These are phyloP conservation scores for Geranium brycei DNA, from an alignment of 345 rosid genomes.

Conservation along the genomic window DNA sequence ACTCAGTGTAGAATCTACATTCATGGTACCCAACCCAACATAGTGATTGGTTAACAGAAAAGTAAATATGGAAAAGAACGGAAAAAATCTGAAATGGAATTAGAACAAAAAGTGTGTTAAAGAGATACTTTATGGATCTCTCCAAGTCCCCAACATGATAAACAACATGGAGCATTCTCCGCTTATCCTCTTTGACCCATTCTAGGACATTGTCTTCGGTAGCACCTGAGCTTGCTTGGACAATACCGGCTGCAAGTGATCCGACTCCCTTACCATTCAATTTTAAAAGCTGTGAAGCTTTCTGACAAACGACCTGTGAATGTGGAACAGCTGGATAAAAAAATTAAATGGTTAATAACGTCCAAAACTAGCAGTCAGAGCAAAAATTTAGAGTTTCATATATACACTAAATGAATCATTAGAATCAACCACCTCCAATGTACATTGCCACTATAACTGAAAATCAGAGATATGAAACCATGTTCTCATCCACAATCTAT, in stretches of 20 bases:
- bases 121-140: conserved; percentile 64
- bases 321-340: conserved; percentile 43
- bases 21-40: conserved; percentile 3
- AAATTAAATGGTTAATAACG: conserved; percentile 3
- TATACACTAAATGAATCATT: not conserved
- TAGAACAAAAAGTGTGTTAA: not conserved
- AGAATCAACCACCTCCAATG: no score
- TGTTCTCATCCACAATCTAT: no score
- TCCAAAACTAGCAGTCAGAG: not conserved
- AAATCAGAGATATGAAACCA: no score
- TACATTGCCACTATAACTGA: no score
- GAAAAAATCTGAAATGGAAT: not conserved
- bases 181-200: conserved; percentile 62
- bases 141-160: conserved; percentile 97
- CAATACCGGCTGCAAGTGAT: conserved; percentile 37
- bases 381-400: not conserved
- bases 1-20: conserved; percentile 82
- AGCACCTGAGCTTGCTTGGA: conserved; percentile 51
- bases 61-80: not conserved
- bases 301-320: conserved; percentile 34
- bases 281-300: conserved; percentile 34
- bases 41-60: not conserved
- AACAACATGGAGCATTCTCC: conserved; percentile 91
- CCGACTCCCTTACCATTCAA: conserved; percentile 27
- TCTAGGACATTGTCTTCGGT: conserved; percentile 47